Base-by-base conservation (phyloP, 768 basidiomycete genomes). In the Cystoderma amianthinum region DNA sequence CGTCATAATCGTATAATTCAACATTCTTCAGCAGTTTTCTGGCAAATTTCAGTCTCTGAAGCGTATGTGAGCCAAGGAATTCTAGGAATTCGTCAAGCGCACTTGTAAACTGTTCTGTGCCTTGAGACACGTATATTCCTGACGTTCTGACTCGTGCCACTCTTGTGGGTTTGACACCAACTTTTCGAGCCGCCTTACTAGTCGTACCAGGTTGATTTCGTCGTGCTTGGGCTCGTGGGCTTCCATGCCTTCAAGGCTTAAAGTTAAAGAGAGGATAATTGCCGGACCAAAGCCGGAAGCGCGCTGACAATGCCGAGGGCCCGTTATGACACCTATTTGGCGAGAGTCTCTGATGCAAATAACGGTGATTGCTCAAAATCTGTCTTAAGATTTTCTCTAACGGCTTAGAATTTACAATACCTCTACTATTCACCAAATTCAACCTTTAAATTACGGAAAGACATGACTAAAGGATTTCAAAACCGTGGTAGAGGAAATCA, bases 181-280 rank as follows among this genome's bases (percentile, higher is more conserved):
- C 50, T 72, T 76, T 43, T 87, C 82, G 0, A 89, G 69, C 42
- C 78, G 58, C 33, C 71, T 67, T 3, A 87, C 58, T 5, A 88
- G 68, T 37, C 82, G 70, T 7, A 62, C 60, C 6, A 88, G 64
- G 58, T 88, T 88, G 10, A 88, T 74, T 48, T 75, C 72, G 62
- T 88, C 81, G 44, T 84, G 85, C 11, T 40, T 21, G 11, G 18
- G 5, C 5, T 40, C 23, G 22, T 34, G 12, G 9, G 34, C 7
- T n/a, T 28, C 25, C 25, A 28, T 28, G 7, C n/a, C n/a, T n/a
- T n/a, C n/a, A n/a, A n/a, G n/a, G n/a, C n/a, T n/a, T n/a, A n/a
- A n/a, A n/a, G n/a, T n/a, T n/a, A n/a, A n/a, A n/a, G n/a, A n/a
- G n/a, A n/a, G n/a, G n/a, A n/a, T n/a, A n/a, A n/a, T n/a, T n/a